phyloP scores from a whole-genome alignment of 1,139 yeast genomes.

The Kodamaea sp. region DNA sequence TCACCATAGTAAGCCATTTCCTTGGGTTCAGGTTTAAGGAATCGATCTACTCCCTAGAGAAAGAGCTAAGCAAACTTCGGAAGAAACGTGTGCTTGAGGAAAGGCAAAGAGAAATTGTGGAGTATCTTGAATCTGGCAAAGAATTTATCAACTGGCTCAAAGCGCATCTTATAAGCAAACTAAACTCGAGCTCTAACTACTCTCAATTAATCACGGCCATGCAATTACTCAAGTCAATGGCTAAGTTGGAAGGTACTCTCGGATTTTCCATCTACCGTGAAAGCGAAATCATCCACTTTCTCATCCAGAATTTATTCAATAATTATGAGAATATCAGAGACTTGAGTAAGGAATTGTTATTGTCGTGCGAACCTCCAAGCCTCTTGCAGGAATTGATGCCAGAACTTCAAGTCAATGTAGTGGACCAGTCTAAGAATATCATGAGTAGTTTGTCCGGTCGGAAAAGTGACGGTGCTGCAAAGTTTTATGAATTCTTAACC shows the following conservation, averaged over 20 bases:
- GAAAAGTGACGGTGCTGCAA: conserved; percentile 81
- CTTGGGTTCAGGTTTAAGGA: conserved; percentile 60
- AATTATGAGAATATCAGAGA: conserved; percentile 77
- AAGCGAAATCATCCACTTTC: conserved; percentile 36
- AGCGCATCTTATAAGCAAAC: conserved; percentile 36
- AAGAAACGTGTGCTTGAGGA: conserved; percentile 3
- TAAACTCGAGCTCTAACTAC: conserved; percentile 71
- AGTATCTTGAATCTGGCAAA: conserved; percentile 27
- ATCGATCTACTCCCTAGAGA: conserved; percentile 56
- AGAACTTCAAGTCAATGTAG: conserved; percentile 5
- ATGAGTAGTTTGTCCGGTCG: conserved; percentile 59
- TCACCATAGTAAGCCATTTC: conserved; percentile 61
- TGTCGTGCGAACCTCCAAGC: conserved; percentile 30
- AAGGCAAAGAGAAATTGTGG: conserved; percentile 8
- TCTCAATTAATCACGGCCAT: conserved; percentile 57
- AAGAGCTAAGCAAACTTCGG: conserved; percentile 42
- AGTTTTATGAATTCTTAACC: conserved; percentile 54
- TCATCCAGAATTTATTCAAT: conserved; percentile 64
- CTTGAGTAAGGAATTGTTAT: conserved; percentile 48
- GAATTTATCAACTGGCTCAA: conserved; percentile 48
- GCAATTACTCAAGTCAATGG: conserved; percentile 42
- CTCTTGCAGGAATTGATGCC: conserved; percentile 1
- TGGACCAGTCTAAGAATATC: conserved; percentile 7
- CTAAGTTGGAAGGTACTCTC: conserved; percentile 10
- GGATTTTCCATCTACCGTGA: conserved; percentile 40